A percentile compares a stretch with the other conserved stretches of the same genome.
Conservation (phyloP, 257 asterid genomes). For the Anisodus acutangulus region DNA sequence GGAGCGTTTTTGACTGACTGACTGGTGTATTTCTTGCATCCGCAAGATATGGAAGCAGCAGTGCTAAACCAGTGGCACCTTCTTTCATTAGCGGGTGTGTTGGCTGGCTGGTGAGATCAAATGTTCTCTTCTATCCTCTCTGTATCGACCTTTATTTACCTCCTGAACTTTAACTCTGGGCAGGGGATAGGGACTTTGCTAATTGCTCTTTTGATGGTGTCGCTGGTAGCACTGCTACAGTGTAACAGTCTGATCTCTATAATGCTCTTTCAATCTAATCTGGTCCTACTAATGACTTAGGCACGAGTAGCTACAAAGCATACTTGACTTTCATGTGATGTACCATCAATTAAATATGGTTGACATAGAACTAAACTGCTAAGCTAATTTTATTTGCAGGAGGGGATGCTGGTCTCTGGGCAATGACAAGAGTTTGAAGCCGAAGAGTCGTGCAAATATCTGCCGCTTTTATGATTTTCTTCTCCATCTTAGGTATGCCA, state of each 20-base stretch:
- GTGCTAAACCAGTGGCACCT: slow-evolving; percentile 85
- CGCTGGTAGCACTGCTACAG: slow-evolving; percentile 66
- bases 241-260: slow-evolving; percentile 49
- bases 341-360: background rate
- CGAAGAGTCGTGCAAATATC: slow-evolving; percentile 79
- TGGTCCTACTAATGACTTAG: background rate
- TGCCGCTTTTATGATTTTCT: slow-evolving; percentile 70
- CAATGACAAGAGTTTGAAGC: slow-evolving; percentile 79
- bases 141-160: background rate
- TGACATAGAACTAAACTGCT: slow-evolving; percentile 23
- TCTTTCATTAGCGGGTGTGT: slow-evolving; percentile 79
- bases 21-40: slow-evolving; percentile 64
- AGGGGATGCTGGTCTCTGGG: slow-evolving; percentile 82
- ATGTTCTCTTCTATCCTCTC: background rate
- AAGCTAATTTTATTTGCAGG: slow-evolving; percentile 41
- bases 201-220: slow-evolving; percentile 65
- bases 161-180: slow-evolving; percentile 14
- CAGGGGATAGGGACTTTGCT: slow-evolving; percentile 77
- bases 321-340: background rate
- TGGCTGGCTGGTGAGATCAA: slow-evolving; percentile 73
- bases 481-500: slow-evolving; percentile 65
- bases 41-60: slow-evolving; percentile 70
- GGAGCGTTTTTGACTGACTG: no score
- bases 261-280: background rate
- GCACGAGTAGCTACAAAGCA: background rate